Evolutionary conservation across 306 rosid genomes (phyloP).

Genomic region (Quillaja saponaria): DNA sequence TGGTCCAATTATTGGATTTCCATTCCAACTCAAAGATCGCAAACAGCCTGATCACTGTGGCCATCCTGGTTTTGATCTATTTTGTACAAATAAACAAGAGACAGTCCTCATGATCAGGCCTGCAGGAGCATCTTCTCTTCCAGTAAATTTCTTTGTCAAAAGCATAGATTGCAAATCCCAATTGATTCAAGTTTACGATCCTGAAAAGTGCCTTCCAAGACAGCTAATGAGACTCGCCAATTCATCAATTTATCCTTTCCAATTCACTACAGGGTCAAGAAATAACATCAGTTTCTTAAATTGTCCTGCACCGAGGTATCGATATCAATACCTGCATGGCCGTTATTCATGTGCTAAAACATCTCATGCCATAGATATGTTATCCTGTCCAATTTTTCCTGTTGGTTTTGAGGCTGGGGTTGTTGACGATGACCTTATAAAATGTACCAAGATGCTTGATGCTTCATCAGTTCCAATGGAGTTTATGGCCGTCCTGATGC

Average conservation of each 20-base stretch:
- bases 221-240: slow-evolving; percentile 8
- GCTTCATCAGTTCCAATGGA: neutral
- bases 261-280: too few relatives aligned
- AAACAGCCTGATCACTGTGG: neutral
- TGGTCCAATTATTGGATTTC: slow-evolving; percentile 30
- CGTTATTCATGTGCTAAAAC: too few relatives aligned
- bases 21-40: slow-evolving; percentile 23
- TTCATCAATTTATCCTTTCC: slow-evolving; percentile 24
- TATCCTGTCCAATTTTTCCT: slow-evolving; percentile 8
- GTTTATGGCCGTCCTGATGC: too few relatives aligned
- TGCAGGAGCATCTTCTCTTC: neutral
- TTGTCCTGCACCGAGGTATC: neutral
- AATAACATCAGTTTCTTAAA: neutral
- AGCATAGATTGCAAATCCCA: slow-evolving; percentile 21
- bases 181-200: slow-evolving; percentile 12
- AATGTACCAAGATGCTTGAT: slow-evolving; percentile 21
- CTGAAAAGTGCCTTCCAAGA: slow-evolving; percentile 26
- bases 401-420: too few relatives aligned
- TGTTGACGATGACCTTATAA: neutral
- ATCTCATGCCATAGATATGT: too few relatives aligned
- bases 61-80: slow-evolving; percentile 2
- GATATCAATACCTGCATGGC: too few relatives aligned
- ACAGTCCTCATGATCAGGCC: neutral
- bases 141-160: slow-evolving; percentile 2
- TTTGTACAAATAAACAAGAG: neutral